Base-by-base conservation (phyloP, 1,139 yeast genomes). In the Hemisphaericaspora subhashii region DNA sequence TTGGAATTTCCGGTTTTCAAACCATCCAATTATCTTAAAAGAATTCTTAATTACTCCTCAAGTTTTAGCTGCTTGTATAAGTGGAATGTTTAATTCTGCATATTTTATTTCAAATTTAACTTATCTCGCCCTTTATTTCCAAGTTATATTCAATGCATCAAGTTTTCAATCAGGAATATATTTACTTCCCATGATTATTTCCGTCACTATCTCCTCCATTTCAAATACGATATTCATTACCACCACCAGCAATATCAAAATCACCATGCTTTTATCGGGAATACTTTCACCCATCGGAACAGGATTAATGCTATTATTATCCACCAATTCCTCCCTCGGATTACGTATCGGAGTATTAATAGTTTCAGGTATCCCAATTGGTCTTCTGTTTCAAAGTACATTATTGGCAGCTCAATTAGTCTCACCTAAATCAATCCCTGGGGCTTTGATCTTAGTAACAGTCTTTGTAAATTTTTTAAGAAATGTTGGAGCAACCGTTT, bases 81-180 rank as follows among this genome's bases (percentile, higher is more conserved):
- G 65, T 31, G 66, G 72, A 6, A 55, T 66, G 35, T 64, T 72
- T 41, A 57, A 63, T 30, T 75, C 67, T 48, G 72, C 64, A 9
- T 64, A 66, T 32, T 77, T 78, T 54, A 66, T 80, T 66, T 53
- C 68, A 8, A 46, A 56, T 14, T 51, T 68, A 15, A 66, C 73
- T 14, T 80, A 70, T 49, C 53, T 78, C 34, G 69, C 83, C 5
- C 64, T 79, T 16, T 80, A 74, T 52, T 79, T 79, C 57, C 86
- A 81, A 55, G 74, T 78, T 13, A 69, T 74, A 21, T 63, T 63
- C 42, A 62, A 66, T 38, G 71, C 69, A 17, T 50, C 66, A 15
- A 76, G 87, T 1, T 72, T 77, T 64, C 65, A 69, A 42, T 76
- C 87, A 1, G 86, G 88, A 26, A 61, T 81, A 30, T 75, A 75